These are phyloP conservation scores for Triticum dicoccoides DNA, from an alignment of 176 grass and related monocot genomes.

Conservation along the genomic window DNA sequence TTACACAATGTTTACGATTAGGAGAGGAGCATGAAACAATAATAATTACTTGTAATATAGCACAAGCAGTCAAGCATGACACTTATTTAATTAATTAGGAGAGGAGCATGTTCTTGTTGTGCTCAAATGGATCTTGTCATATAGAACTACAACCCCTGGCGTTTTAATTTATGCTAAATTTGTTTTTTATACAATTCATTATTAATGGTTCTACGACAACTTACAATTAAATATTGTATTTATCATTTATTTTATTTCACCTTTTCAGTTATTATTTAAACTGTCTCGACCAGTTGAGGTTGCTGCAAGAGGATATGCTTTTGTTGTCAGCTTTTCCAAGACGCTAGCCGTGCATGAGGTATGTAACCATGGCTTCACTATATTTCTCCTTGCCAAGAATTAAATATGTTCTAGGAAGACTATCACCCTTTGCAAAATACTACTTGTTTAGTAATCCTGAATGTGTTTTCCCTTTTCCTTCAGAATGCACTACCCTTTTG, in stretches of 20 bases:
- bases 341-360: constrained; percentile 85
- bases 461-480: constrained; percentile 33
- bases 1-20: not conserved
- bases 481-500: constrained; percentile 94
- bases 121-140: constrained; percentile 11
- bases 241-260: constrained; percentile 27
- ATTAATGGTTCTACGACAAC: not conserved
- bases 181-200: not conserved
- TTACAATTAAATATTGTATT: not conserved
- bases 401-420: constrained; percentile 28
- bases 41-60: not conserved
- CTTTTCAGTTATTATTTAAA: constrained; percentile 90
- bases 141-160: not conserved
- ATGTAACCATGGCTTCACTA: constrained; percentile 34
- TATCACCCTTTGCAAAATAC: constrained; percentile 14
- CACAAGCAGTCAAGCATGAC: not conserved
- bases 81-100: not conserved
- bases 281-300: constrained; percentile 77
- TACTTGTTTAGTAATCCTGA: constrained; percentile 5
- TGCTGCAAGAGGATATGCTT: constrained; percentile 85
- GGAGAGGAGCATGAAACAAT: not conserved
- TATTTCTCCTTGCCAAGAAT: constrained; percentile 16
- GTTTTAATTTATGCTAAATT: not conserved
- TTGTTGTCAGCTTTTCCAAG: constrained; percentile 92
- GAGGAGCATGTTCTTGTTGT: not conserved